phyloP scores from a whole-genome alignment of 352 stramenopile species.

The Globisporangium echinulatum region DNA sequence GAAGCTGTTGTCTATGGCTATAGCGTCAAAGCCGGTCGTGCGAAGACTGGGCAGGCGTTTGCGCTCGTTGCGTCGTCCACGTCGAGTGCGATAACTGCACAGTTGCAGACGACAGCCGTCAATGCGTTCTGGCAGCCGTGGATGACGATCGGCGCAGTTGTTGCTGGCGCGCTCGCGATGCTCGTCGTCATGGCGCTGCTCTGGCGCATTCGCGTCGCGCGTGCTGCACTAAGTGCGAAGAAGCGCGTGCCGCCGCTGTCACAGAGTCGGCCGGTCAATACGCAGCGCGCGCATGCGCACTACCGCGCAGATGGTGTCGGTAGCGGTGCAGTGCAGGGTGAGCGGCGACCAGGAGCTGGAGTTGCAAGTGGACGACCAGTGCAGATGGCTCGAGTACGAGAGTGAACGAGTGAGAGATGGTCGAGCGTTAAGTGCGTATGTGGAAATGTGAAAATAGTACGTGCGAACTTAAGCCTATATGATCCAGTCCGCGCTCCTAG shows the following conservation, averaged over 20 bases:
- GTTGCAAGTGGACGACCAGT: too few species aligned
- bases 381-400: too few species aligned
- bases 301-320: conserved; percentile 4
- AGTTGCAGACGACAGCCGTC: not conserved
- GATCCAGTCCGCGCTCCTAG: too few species aligned
- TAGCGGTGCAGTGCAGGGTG: too few species aligned
- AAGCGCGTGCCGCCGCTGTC: conserved; percentile 8
- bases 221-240: conserved; percentile 9
- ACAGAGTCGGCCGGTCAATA: not conserved
- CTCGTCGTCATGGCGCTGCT: conserved; percentile 48
- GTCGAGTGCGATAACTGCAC: conserved; percentile 32
- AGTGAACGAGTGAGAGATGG: too few species aligned
- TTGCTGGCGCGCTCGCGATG: conserved; percentile 37
- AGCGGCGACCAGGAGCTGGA: too few species aligned
- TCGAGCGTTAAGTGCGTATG: too few species aligned
- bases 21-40: conserved; percentile 51
- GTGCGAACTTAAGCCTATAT: too few species aligned
- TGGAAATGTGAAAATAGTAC: too few species aligned
- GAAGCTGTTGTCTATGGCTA: conserved; percentile 52
- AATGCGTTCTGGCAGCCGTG: conserved; percentile 60
- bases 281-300: not conserved
- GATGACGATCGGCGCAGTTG: conserved; percentile 63
- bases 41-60: conserved; percentile 50
- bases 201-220: conserved; percentile 31
- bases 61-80: conserved; percentile 75